Evolutionary conservation across 2,329 filamentous ascomycete genomes (phyloP).

Genomic region (Penicillium polonicum): DNA sequence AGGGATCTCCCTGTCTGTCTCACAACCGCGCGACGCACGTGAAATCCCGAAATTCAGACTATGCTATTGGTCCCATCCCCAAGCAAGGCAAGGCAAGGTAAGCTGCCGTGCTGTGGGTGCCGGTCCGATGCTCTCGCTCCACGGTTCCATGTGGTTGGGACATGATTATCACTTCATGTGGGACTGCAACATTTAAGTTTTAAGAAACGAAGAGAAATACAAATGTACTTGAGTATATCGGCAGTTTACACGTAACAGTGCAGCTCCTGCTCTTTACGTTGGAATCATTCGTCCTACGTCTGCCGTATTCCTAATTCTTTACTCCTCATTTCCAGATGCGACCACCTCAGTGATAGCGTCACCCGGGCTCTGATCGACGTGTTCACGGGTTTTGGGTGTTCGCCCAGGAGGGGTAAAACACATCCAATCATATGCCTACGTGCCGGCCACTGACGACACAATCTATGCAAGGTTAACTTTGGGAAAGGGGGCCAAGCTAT

Average conservation of each 20-base stretch:
- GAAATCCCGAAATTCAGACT: neutral
- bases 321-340: neutral
- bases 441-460: constrained; percentile 3
- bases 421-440: constrained; percentile 11
- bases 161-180: neutral
- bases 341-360: neutral
- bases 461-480: constrained; percentile 23
- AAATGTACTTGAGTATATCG: neutral
- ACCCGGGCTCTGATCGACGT: constrained; percentile 2
- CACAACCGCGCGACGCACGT: neutral
- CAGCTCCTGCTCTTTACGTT: neutral
- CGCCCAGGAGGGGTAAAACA: constrained; percentile 4
- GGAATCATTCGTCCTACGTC: too few relatives aligned
- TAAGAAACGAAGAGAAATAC: neutral
- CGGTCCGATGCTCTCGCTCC: constrained; percentile 6
- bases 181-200: neutral
- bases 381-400: neutral
- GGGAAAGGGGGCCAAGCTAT: constrained; percentile 1
- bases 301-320: neutral
- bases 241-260: neutral
- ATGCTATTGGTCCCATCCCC: neutral
- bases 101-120: neutral
- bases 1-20: neutral
- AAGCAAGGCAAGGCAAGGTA: neutral
- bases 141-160: constrained; percentile 2